phyloP scores from a whole-genome alignment of 2,329 filamentous ascomycete species.

The Pseudocercospora macadamiae region DNA sequence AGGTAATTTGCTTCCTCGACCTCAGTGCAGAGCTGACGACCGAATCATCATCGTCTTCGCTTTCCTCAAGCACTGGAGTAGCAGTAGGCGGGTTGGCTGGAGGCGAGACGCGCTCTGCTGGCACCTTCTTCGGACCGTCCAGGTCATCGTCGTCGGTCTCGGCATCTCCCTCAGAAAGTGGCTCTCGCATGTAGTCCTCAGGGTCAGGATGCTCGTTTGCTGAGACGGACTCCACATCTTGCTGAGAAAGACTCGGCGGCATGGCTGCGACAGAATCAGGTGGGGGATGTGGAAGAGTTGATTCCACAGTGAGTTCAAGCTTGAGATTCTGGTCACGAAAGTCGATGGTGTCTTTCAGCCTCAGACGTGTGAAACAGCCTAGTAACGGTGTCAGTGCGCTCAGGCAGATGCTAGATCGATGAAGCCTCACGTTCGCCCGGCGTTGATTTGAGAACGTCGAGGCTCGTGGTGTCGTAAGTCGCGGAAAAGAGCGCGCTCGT shows the following conservation, averaged over 20 bases:
- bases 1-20: neutral
- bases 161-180: neutral
- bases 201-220: neutral
- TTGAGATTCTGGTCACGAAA: constrained; percentile 9
- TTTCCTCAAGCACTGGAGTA: neutral
- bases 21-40: neutral
- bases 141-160: constrained; percentile 2
- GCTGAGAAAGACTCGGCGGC: neutral
- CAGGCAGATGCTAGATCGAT: neutral
- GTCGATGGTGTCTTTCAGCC: constrained; percentile 7
- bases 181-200: neutral
- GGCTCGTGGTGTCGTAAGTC: no score
- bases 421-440: neutral
- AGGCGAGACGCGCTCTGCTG: neutral
- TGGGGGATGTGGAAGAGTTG: no score
- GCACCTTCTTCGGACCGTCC: neutral
- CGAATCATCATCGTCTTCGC: neutral
- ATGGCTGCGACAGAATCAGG: neutral
- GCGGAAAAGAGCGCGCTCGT: no score
- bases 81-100: neutral
- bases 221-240: neutral
- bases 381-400: neutral
- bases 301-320: constrained; percentile 2
- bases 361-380: constrained; percentile 1
- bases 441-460: neutral